Conservation (phyloP, 2,329 filamentous ascomycete species). For the Pseudogymnoascus sp. region DNA sequence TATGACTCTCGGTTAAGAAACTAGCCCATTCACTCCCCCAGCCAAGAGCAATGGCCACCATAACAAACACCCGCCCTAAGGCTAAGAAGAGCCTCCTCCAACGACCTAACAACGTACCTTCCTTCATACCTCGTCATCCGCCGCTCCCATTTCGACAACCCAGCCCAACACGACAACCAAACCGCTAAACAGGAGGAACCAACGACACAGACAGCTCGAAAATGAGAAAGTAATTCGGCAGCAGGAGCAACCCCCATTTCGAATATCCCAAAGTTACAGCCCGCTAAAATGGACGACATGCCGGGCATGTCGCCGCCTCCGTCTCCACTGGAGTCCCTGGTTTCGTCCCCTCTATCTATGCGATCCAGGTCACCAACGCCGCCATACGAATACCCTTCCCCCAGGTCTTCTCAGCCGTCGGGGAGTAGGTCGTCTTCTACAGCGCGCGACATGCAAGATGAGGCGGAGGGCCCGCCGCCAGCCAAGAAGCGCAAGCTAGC, state of each 20-base stretch:
- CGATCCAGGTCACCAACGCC: slow-evolving; percentile 29
- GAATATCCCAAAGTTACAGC: neutral
- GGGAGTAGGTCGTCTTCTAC: slow-evolving; percentile 18
- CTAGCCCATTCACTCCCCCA: neutral
- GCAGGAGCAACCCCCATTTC: neutral
- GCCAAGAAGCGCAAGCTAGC: slow-evolving; percentile 66
- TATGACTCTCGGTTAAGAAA: neutral
- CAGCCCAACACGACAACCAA: neutral
- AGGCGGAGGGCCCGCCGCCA: slow-evolving; percentile 53
- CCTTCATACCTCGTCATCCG: slow-evolving; percentile 2
- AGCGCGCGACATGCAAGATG: slow-evolving; percentile 16
- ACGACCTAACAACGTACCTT: slow-evolving; percentile 4
- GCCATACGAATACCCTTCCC: slow-evolving; percentile 24
- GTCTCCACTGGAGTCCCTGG: slow-evolving; percentile 7
- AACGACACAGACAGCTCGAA: neutral
- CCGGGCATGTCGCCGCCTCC: slow-evolving; percentile 2
- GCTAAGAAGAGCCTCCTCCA: neutral
- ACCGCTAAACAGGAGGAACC: neutral
- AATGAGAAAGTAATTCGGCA: neutral
- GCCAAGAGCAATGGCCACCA: neutral
- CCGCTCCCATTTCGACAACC: neutral
- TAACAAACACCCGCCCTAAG: slow-evolving; percentile 1
- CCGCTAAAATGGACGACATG: neutral
- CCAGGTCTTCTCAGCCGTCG: slow-evolving; percentile 22
- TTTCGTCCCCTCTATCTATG: slow-evolving; percentile 29